A percentile compares a stretch with the other conserved stretches of the same genome.
These are phyloP conservation scores for Fusarium ambrosium DNA, from an alignment of 2,329 filamentous ascomycete genomes.

Conservation along the genomic window DNA sequence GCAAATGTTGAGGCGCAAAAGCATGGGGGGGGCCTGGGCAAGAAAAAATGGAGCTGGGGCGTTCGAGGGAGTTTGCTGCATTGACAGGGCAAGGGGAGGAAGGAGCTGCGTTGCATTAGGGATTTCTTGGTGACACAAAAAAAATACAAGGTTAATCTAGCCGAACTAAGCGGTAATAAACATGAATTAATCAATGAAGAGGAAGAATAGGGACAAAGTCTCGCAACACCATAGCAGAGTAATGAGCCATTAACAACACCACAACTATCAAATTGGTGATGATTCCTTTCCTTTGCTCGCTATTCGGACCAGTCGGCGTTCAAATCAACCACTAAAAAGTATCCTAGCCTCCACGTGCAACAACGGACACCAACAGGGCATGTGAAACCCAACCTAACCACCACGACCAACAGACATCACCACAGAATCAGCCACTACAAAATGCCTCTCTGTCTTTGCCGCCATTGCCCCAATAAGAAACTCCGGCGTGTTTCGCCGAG, in stretches of 20 bases:
- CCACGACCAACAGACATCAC: neutral
- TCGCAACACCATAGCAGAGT: neutral
- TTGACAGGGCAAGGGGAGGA: neutral
- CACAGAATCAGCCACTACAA: neutral
- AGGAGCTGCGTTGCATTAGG: neutral
- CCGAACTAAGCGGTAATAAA: neutral
- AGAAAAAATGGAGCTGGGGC: slow-evolving; percentile 13
- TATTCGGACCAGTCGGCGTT: neutral
- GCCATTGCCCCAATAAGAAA: neutral
- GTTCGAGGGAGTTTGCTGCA: neutral
- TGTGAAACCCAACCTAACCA: slow-evolving; percentile 10
- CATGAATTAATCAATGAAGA: neutral
- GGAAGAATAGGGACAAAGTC: neutral
- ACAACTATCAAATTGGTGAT: neutral
- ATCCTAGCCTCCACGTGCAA: slow-evolving; percentile 25
- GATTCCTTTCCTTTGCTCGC: neutral
- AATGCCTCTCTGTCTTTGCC: slow-evolving; percentile 16
- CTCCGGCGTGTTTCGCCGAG: slow-evolving; percentile 6
- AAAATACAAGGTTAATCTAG: slow-evolving; percentile 6
- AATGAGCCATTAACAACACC: neutral
- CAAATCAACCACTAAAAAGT: slow-evolving; percentile 19
- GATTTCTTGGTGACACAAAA: neutral
- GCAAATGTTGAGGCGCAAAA: neutral
- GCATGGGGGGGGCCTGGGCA: neutral
- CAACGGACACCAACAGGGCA: slow-evolving; percentile 11